Evolutionary conservation across 345 rosid species (phyloP), one percentile per base, ranked within the genome.

Genomic region (Euphorbia pulcherrima): DNA sequence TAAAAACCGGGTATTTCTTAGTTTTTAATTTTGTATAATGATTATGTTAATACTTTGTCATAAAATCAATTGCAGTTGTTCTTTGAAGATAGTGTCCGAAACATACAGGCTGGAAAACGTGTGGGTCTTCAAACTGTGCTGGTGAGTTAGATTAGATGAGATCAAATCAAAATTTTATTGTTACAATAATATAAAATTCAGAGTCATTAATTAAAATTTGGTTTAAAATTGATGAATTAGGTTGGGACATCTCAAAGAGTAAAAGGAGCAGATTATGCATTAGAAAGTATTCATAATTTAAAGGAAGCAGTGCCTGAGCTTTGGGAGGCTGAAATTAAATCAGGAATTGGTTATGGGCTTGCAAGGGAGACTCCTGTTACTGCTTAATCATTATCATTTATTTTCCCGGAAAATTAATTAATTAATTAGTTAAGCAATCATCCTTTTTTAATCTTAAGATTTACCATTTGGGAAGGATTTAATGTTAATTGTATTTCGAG

Each of bases 41-140:
- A 9, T 29, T 60, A 3, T 27, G n/a, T 53, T 10, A 52, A 52
- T 20, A 23, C 23, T 10, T 52, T 47, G 20, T 48, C 20, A 3
- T 48, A 3, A 23, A 0, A 18, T 48, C 21, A 6, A 13, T 63
- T 17, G 65, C 92, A 91, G 97, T 65, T 90, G 74, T 88, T 90
- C 81, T 88, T 90, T 5, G 95, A 90, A 16, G 97, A 90, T 60
- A 90, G 97, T 55, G 88, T 87, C 55, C 82, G 95, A 17, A 90
- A 88, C 86, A 87, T 82, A 28, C 89, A 84, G 61, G 84, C 97
- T 26, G 97, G 95, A 29, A 90, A 90, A 70, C 85, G 86, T 27
- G 74, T 88, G 6, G 91, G 92, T 8, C 90, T 88, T 14, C 35
- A 78, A 64, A 90, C 95, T 1, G 92, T 88, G 39, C 80, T 77